Percentiles rank a stretch among this genome's conserved stretches.
Evolutionary conservation across 257 asterid species (phyloP).

Genomic region (Marsdenia floribunda): DNA sequence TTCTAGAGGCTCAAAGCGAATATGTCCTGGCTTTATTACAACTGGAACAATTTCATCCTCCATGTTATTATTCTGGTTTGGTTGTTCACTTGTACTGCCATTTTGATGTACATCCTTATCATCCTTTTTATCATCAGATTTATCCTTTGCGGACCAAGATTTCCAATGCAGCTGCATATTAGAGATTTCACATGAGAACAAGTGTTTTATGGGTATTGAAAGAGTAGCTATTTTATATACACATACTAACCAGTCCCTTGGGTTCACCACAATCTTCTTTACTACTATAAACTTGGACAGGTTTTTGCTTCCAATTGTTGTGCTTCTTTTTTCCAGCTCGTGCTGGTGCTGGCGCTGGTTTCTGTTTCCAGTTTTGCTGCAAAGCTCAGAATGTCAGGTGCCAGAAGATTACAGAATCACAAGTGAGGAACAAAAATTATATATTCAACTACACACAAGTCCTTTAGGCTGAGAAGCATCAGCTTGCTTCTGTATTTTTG

Average conservation of each 20-base stretch:
- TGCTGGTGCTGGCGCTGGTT: slow-evolving; percentile 21
- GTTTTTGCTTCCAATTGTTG: slow-evolving; percentile 19
- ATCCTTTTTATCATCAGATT: slow-evolving; percentile 30
- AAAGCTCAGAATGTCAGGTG: slow-evolving; percentile 18
- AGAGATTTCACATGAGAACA: slow-evolving; percentile 24
- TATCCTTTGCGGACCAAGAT: slow-evolving; percentile 38
- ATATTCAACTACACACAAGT: slow-evolving; percentile 43
- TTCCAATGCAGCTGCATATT: slow-evolving; percentile 65
- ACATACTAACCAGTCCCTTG: slow-evolving; percentile 65
- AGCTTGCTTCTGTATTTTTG: slow-evolving; percentile 61
- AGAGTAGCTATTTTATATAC: not conserved
- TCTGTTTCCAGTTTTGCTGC: slow-evolving; percentile 71
- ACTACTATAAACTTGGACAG: slow-evolving; percentile 26
- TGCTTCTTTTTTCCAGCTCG: slow-evolving; percentile 37
- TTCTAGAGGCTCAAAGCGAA: slow-evolving; percentile 81
- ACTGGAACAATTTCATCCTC: slow-evolving; percentile 70
- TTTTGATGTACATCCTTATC: slow-evolving; percentile 27
- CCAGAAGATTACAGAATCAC: not conserved
- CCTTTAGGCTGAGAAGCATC: slow-evolving; percentile 53
- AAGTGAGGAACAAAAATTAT: not conserved
- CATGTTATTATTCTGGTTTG: slow-evolving; percentile 31
- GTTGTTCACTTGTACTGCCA: slow-evolving; percentile 21
- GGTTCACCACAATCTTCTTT: slow-evolving; percentile 43
- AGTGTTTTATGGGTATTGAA: slow-evolving; percentile 9
- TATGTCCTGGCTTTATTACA: slow-evolving; percentile 85